Percentiles rank a stretch among this genome's conserved stretches.
phyloP scores from a whole-genome alignment of 371 early-diverging fungal species.

The Mucor mucedo region DNA sequence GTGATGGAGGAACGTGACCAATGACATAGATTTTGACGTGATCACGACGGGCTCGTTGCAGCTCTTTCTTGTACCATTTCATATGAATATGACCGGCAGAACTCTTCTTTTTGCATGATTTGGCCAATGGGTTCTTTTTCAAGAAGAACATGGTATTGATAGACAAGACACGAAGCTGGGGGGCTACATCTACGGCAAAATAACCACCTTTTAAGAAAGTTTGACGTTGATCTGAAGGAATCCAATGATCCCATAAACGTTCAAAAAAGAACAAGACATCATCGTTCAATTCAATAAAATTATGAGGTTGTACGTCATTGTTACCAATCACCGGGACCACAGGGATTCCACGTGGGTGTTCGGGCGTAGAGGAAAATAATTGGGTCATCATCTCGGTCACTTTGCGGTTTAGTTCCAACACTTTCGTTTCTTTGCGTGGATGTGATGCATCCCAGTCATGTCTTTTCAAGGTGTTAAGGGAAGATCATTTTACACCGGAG shows the following conservation, averaged over 20 bases:
- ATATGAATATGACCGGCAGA: conserved; percentile 69
- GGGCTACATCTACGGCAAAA: conserved; percentile 63
- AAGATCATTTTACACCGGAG: too few relatives aligned
- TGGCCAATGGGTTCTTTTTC: conserved; percentile 68
- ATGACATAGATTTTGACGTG: conserved; percentile 57
- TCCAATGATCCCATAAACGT: conserved; percentile 60
- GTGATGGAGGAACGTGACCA: conserved; percentile 76
- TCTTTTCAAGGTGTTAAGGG: conserved; percentile 29
- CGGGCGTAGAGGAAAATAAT: conserved; percentile 20
- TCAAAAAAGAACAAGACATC: conserved; percentile 42
- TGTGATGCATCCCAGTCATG: conserved; percentile 69
- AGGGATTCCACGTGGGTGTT: conserved; percentile 35
- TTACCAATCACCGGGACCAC: conserved; percentile 73
- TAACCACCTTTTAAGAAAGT: conserved; percentile 74
- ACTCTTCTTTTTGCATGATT: conserved; percentile 56
- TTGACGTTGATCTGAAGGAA: conserved; percentile 59
- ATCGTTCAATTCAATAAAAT: conserved; percentile 37
- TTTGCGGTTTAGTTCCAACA: conserved; percentile 47
- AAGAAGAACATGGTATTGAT: conserved; percentile 79
- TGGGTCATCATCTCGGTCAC: conserved; percentile 33
- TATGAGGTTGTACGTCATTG: conserved; percentile 81
- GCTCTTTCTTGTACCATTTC: conserved; percentile 68
- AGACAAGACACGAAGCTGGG: conserved; percentile 56
- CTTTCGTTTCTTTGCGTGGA: conserved; percentile 46
- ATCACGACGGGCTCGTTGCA: conserved; percentile 47